A percentile compares a stretch with the other conserved stretches of the same genome.
Evolutionary conservation across 257 asterid species (phyloP).

Genomic region (Fraxinus quadrangulata): DNA sequence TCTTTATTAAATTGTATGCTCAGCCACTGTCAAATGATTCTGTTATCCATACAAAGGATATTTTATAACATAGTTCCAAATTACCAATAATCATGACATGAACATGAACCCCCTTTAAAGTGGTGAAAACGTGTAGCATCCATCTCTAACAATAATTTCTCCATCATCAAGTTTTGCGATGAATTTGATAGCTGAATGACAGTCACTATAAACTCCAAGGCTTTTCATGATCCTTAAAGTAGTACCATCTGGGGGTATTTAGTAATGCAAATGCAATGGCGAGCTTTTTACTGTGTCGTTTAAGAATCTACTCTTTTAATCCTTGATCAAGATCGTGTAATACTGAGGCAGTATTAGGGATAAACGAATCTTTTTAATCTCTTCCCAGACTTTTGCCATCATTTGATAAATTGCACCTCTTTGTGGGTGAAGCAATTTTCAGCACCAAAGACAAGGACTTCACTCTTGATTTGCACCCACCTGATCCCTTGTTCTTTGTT

Average conservation of each 20-base stretch:
- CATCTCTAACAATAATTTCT: conserved; percentile 72
- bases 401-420: conserved; percentile 55
- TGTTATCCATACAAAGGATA: not conserved
- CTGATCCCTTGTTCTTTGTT: conserved; percentile 93
- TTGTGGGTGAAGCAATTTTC: conserved; percentile 77
- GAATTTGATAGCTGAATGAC: conserved; percentile 76
- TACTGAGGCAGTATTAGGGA: conserved; percentile 74
- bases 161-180: conserved; percentile 61
- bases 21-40: too few relatives aligned
- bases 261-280: conserved; percentile 78
- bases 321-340: conserved; percentile 79
- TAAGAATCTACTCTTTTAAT: conserved; percentile 72
- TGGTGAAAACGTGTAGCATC: conserved; percentile 88
- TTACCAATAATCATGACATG: conserved; percentile 81
- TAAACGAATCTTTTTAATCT: conserved; percentile 72
- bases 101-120: conserved; percentile 69
- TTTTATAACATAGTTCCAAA: not conserved
- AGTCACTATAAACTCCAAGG: conserved; percentile 87
- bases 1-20: too few relatives aligned
- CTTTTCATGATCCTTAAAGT: conserved; percentile 83
- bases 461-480: conserved; percentile 72
- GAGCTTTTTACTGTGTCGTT: conserved; percentile 87
- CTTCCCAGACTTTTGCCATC: conserved; percentile 69
- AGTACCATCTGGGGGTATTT: conserved; percentile 61
- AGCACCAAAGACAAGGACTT: conserved; percentile 74